Evolutionary conservation across 495 filamentous ascomycete genomes (phyloP).

Genomic region (Aspergillus sparsus): DNA sequence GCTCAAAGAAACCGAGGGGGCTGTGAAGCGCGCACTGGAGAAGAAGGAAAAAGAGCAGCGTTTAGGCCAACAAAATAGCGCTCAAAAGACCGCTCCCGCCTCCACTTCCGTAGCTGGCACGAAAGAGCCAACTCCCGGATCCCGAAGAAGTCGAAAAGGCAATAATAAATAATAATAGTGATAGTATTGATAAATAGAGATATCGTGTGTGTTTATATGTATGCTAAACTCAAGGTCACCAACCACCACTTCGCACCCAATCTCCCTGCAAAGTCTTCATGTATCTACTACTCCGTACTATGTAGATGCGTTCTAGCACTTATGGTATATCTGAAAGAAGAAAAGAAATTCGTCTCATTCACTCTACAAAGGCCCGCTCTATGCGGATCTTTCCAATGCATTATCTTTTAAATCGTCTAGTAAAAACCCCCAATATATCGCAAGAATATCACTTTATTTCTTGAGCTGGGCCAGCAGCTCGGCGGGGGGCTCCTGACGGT

Average conservation of each 20-base stretch:
- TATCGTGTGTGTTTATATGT: not conserved
- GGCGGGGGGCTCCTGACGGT: conserved; percentile 84
- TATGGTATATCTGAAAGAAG: not conserved
- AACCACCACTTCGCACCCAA: not conserved
- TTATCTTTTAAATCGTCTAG: not conserved
- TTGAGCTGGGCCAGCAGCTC: conserved; percentile 75
- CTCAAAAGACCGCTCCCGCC: not conserved
- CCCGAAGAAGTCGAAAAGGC: conserved; percentile 46
- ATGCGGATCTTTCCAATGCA: conserved; percentile 13
- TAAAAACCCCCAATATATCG: conserved; percentile 1
- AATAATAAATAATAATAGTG: conserved; percentile 18
- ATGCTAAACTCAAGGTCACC: too few species aligned
- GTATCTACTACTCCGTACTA: too few species aligned
- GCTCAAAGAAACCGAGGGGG: conserved; percentile 77
- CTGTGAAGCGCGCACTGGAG: conserved; percentile 60
- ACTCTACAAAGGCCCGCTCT: conserved; percentile 31
- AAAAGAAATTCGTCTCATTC: conserved; percentile 48
- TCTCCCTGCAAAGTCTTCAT: not conserved
- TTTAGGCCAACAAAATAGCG: conserved; percentile 41
- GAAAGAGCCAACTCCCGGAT: conserved; percentile 43
- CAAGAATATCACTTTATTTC: conserved; percentile 40
- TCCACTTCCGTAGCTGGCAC: conserved; percentile 26
- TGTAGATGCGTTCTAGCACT: too few species aligned
- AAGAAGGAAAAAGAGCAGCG: conserved; percentile 68
- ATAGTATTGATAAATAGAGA: conserved; percentile 1